Base-by-base conservation (phyloP, 83 land plant genomes). In the Thuja plicata region DNA sequence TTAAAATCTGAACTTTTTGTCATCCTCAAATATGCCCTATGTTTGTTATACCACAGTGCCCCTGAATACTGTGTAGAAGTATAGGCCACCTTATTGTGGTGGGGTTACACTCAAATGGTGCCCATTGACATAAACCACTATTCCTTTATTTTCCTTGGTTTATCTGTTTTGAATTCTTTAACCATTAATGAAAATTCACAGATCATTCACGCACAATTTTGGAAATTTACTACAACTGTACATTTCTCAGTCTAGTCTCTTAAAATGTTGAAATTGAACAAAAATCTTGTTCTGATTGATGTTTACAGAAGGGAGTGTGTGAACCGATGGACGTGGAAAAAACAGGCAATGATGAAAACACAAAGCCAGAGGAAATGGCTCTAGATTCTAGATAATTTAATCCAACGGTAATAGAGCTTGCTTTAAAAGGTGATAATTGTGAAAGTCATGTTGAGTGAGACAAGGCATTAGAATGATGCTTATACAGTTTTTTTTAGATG, bases 311-410 rank as follows among this genome's bases (percentile, higher is more conserved):
- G 55, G 88, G 15, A 24, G 40, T 84, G 38, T 50, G 38, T 19
- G 88, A 84, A 15, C 46, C 38, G 3, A 84, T 82, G 87, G 89
- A 88, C 8, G 87, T 84, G 15, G 74, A 83, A 24, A 88, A 88
- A 73, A 41, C 41, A 35, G 41, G 30, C 17, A 38, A 35, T 34
- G 73, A 19, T 40, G 88, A 83, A n/a, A 83, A 83, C 34, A 46
- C 34, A 83, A 46, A 83, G 85, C 55, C 85, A 83, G n/a, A 87
- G 78, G 88, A 30, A 66, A 66, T 37, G 88, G 45, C 81, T 35
- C 9, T 87, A 71, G 88, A 87, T 17, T 83, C 85, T 12, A 83
- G 43, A 76, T 76, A 35, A 76, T 73, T 30, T n/a, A 73, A 11
- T 34, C 19, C 38, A 32, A 76, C 1, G 34, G 5, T 3, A 34